Conservation (phyloP, 2,329 filamentous ascomycete genomes). For the Torrubiellomyces zombiae region DNA sequence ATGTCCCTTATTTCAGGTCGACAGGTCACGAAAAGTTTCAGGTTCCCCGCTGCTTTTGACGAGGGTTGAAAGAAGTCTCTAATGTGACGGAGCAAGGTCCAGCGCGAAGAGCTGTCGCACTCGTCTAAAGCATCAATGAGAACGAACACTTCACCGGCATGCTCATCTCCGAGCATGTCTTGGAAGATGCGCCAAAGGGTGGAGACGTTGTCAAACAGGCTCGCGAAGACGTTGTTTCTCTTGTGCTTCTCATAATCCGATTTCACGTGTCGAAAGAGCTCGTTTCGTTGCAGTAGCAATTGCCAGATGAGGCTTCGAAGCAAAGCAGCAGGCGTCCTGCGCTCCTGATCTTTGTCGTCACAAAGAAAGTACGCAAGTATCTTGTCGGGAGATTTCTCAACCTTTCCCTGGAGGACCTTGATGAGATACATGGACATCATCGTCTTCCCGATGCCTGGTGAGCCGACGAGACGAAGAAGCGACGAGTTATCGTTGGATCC, state of each 20-base stretch:
- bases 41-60: background rate
- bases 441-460: conserved; percentile 6
- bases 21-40: conserved; percentile 4
- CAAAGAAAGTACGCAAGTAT: conserved; percentile 4
- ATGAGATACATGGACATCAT: conserved; percentile 5
- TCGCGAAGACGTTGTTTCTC: background rate
- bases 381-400: conserved; percentile 2
- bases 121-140: conserved; percentile 5
- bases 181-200: conserved; percentile 4
- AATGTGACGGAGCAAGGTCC: conserved; percentile 1
- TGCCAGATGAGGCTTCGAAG: conserved; percentile 6
- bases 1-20: conserved; percentile 3
- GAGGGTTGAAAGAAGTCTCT: conserved; percentile 1
- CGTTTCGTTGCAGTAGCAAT: conserved; percentile 4
- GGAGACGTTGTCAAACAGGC: conserved; percentile 3
- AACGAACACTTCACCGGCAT: conserved; percentile 3
- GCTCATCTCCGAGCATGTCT: conserved; percentile 2
- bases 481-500: background rate
- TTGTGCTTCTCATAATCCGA: conserved; percentile 1
- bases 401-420: conserved; percentile 1
- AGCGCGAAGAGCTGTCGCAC: conserved; percentile 3
- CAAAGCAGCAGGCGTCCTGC: conserved; percentile 2
- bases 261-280: conserved; percentile 3
- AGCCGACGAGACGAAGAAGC: conserved; percentile 4
- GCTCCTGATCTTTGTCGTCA: conserved; percentile 4